Evolutionary conservation across 139 green algal species (phyloP).

Genomic region (Micromonas commoda): DNA sequence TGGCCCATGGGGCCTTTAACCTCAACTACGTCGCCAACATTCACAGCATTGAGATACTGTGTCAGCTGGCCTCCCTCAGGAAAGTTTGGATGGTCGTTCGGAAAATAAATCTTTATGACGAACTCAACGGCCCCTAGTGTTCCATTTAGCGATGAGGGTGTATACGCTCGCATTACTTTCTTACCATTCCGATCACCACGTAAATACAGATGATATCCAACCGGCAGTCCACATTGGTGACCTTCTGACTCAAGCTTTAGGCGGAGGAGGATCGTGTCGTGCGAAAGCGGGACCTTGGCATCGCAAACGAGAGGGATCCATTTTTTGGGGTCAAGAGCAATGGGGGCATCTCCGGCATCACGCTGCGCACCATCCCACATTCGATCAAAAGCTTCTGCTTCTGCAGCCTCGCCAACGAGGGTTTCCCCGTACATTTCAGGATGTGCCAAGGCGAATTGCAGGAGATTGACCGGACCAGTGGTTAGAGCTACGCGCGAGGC

Average conservation of each 20-base stretch:
- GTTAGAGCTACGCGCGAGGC: no score
- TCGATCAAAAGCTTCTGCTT: slow-evolving; percentile 15
- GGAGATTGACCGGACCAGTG: background rate
- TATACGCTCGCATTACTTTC: slow-evolving; percentile 88
- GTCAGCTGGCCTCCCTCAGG: slow-evolving; percentile 69
- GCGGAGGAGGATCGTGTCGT: slow-evolving; percentile 75
- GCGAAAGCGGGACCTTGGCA: slow-evolving; percentile 64
- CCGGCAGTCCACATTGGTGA: slow-evolving; percentile 75
- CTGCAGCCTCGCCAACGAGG: slow-evolving; percentile 1
- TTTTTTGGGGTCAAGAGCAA: slow-evolving; percentile 30
- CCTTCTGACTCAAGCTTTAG: slow-evolving; percentile 72
- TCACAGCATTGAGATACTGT: slow-evolving; percentile 56
- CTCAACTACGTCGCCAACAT: slow-evolving; percentile 73
- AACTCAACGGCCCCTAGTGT: slow-evolving; percentile 83
- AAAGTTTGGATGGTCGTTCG: slow-evolving; percentile 70
- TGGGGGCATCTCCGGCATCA: background rate
- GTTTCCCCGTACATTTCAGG: slow-evolving; percentile 12
- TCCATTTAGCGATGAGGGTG: slow-evolving; percentile 64
- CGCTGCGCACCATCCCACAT: slow-evolving; percentile 18
- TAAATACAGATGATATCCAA: slow-evolving; percentile 85
- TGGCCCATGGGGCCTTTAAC: slow-evolving; percentile 87
- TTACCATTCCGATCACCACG: slow-evolving; percentile 56
- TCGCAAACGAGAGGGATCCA: slow-evolving; percentile 31
- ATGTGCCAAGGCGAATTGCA: background rate
- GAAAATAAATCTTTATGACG: slow-evolving; percentile 72